Evolutionary conservation across 345 rosid genomes (phyloP), one percentile per base, ranked within the genome.

Genomic region (Erodium maritimum): DNA sequence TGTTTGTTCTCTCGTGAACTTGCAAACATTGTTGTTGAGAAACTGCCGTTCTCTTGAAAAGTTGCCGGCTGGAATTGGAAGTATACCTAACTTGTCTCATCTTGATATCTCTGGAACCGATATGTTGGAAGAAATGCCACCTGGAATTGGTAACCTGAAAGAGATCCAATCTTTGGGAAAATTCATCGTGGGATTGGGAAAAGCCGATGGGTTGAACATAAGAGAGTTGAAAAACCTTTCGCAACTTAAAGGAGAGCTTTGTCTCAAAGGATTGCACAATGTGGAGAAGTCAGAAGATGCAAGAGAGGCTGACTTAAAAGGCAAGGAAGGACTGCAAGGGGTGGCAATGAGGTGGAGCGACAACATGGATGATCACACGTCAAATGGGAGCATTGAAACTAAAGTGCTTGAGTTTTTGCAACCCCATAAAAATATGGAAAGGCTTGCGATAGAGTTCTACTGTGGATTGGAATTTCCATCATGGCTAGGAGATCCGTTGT

Each of bases 121-220:
- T 17, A 23, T 1, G 1, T 50, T 77, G 1, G 8, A 29, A 61
- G 56, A 52, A 52, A 71, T 74, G 65, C 78, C 74, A 0, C 1
- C 17, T 0, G 56, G 54, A 33, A 60, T 77, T 37, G 50, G 52
- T 17, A 50, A 58, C 2, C 29, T 73, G 9, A 62, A 21, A 17
- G 29, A 57, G 57, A 67, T 77, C 12, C 66, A n/a, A 12, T 50
- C 37, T 2, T 42, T 70, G 29, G 21, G 69, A 2, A 57, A 65
- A 23, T 73, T 62, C 22, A 23, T 68, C 33, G 65, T 73, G 51
- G 69, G 71, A 9, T 63, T 73, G 52, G 69, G 69, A 9, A 33
- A 68, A 33, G 63, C 16, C 5, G 23, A 50, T 1, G 62, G 61
- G 12, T 29, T 62, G 0, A 3, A 37, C 25, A 51, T 71, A 29